These are phyloP conservation scores for Cercophora sp. DNA, from an alignment of 495 filamentous ascomycete genomes.

Conservation along the genomic window DNA sequence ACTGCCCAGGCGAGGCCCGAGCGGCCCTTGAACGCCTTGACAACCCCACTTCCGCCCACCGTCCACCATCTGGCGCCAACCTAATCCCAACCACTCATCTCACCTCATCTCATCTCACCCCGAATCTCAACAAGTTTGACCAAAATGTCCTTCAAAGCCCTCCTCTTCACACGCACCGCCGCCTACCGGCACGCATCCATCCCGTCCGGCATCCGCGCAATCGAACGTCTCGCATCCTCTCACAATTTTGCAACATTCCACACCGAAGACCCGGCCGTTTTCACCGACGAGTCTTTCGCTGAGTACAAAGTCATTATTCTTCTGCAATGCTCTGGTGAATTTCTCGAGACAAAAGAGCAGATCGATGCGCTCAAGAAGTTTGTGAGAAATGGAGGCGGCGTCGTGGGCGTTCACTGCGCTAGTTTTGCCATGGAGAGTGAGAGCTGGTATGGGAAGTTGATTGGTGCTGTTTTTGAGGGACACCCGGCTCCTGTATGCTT, in stretches of 20 bases:
- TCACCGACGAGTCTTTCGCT: slow-evolving; percentile 23
- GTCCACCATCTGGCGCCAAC: no score
- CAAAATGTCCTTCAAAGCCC: slow-evolving; percentile 14
- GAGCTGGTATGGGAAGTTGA: slow-evolving; percentile 31
- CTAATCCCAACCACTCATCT: no score
- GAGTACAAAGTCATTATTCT: slow-evolving; percentile 32
- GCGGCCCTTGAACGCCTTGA: no score
- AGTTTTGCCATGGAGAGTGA: slow-evolving; percentile 25
- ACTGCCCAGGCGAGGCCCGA: no score
- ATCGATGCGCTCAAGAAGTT: slow-evolving; percentile 28
- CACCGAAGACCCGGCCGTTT: slow-evolving; percentile 31
- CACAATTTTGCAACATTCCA: slow-evolving; percentile 21
- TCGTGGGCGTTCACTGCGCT: slow-evolving; percentile 39
- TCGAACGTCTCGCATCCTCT: slow-evolving; percentile 16
- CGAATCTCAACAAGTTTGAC: no score
- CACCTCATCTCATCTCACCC: no score
- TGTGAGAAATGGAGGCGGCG: slow-evolving; percentile 29
- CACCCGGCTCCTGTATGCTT: slow-evolving; percentile 37
- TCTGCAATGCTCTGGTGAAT: slow-evolving; percentile 34
- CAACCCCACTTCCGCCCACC: no score
- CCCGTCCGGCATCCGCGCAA: slow-evolving; percentile 22
- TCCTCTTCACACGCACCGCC: slow-evolving; percentile 34
- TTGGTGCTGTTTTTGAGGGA: slow-evolving; percentile 33
- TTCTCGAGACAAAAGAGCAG: slow-evolving; percentile 25
- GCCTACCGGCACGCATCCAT: slow-evolving; percentile 37